A percentile compares a stretch with the other conserved stretches of the same genome.
Conservation (phyloP, 1,284 basidiomycete genomes). For the Sparassis latifolia region DNA sequence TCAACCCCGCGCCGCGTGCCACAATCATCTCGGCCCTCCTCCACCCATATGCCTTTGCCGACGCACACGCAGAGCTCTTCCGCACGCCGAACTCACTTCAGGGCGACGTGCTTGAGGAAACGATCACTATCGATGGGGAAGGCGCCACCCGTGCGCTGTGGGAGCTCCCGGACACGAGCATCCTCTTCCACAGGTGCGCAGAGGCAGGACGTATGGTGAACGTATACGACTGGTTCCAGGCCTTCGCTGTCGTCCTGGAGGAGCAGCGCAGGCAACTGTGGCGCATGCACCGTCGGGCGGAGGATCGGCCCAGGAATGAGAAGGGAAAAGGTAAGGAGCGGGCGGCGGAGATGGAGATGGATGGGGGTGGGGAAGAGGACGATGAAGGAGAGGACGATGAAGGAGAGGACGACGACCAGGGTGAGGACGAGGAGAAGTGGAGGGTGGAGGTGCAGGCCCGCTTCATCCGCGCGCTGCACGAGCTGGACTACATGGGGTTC, state of each 20-base stretch:
- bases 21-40: constrained; percentile 54
- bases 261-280: constrained; percentile 31
- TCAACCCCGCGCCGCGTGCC: constrained; percentile 62
- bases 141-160: constrained; percentile 26
- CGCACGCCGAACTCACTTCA: constrained; percentile 8
- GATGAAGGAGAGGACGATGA: constrained; percentile 27
- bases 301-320: constrained; percentile 1
- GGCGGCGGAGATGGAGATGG: constrained; percentile 12
- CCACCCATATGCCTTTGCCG: constrained; percentile 48
- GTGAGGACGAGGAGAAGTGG: constrained; percentile 42
- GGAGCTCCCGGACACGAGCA: constrained; percentile 61
- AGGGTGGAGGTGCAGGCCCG: constrained; percentile 62
- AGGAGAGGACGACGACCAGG: constrained; percentile 20
- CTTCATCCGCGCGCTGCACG: constrained; percentile 71
- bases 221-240: constrained; percentile 76
- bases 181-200: constrained; percentile 68
- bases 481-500: constrained; percentile 72
- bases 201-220: constrained; percentile 76
- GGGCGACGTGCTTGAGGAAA: constrained; percentile 7
- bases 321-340: constrained; percentile 8
- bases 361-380: constrained; percentile 15
- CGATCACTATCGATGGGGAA: constrained; percentile 11
- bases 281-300: constrained; percentile 9
- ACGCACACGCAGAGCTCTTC: constrained; percentile 4
- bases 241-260: constrained; percentile 59